Percentiles rank a stretch among this genome's conserved stretches.
Conservation (phyloP, 345 rosid genomes). For the Odontarrhena argentea region DNA sequence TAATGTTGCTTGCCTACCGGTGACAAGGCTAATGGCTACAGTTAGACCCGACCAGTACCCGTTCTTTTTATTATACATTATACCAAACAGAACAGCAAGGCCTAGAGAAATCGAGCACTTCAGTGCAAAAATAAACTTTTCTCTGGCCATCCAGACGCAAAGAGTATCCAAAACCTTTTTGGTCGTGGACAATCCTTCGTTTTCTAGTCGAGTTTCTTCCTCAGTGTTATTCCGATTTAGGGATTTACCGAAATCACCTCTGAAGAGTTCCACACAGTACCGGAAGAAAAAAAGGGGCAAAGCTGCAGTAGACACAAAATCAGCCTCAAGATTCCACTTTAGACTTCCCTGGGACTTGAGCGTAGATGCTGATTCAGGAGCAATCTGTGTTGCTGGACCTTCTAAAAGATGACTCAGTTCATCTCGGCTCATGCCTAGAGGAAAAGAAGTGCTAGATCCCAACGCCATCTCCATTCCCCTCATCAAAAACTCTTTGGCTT, state of each 20-base stretch:
- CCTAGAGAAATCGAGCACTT: slow-evolving; percentile 66
- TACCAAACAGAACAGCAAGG: slow-evolving; percentile 62
- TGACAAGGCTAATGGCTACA: slow-evolving; percentile 64
- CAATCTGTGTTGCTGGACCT: slow-evolving; percentile 36
- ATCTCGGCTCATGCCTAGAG: slow-evolving; percentile 46
- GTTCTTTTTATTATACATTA: slow-evolving; percentile 51
- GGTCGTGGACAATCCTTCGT: neutral
- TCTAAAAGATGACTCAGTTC: slow-evolving; percentile 41
- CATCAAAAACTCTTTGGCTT: slow-evolving; percentile 50
- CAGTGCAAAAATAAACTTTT: slow-evolving; percentile 52
- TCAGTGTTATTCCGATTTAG: neutral
- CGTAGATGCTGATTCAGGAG: slow-evolving; percentile 40
- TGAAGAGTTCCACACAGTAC: slow-evolving; percentile 59
- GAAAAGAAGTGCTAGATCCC: slow-evolving; percentile 51
- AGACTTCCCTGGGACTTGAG: slow-evolving; percentile 39
- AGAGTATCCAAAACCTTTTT: slow-evolving; percentile 35
- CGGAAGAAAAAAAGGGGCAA: slow-evolving; percentile 56
- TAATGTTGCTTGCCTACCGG: slow-evolving; percentile 60
- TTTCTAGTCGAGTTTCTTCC: slow-evolving; percentile 20
- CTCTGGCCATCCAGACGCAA: slow-evolving; percentile 34
- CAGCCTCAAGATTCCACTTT: slow-evolving; percentile 34
- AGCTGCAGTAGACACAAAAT: slow-evolving; percentile 41
- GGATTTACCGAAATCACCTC: slow-evolving; percentile 31
- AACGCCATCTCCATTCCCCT: slow-evolving; percentile 61
- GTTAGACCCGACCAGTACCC: slow-evolving; percentile 84